Evolutionary conservation across 2,329 filamentous ascomycete species (phyloP).

Genomic region (Hirsutella thompsonii): DNA sequence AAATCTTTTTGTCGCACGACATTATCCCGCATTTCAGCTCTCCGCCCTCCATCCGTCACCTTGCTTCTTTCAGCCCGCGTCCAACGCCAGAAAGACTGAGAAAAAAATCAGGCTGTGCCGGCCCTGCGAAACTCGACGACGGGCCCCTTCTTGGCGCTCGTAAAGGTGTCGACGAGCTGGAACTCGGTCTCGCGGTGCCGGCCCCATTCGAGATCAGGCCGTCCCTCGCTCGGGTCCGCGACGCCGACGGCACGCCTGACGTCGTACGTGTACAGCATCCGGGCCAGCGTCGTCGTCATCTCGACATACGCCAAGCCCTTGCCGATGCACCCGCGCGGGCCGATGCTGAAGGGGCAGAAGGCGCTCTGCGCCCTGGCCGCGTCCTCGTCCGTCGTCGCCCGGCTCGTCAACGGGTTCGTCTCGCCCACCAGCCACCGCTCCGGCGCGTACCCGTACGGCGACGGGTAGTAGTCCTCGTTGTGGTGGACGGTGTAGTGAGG

Average conservation of each 20-base stretch:
- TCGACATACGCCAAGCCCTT: conserved; percentile 58
- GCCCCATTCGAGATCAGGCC: conserved; percentile 34
- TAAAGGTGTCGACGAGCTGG: conserved; percentile 61
- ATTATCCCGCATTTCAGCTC: no score
- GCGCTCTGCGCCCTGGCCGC: conserved; percentile 47
- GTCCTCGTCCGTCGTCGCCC: conserved; percentile 33
- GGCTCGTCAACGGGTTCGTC: conserved; percentile 20
- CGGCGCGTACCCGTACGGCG: conserved; percentile 44
- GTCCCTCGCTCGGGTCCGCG: conserved; percentile 39
- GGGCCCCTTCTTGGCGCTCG: conserved; percentile 58
- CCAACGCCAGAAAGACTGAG: no score
- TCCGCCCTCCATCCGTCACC: no score
- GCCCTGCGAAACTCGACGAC: conserved; percentile 46
- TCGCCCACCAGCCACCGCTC: conserved; percentile 51
- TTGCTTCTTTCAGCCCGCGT: no score
- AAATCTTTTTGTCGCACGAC: no score
- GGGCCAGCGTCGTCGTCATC: conserved; percentile 49
- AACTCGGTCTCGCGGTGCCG: conserved; percentile 47
- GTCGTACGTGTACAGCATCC: conserved; percentile 49
- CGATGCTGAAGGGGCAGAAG: conserved; percentile 63
- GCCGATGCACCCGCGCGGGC: conserved; percentile 58
- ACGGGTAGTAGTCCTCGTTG: conserved; percentile 47
- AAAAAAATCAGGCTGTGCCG: conserved; percentile 9
- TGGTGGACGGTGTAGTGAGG: conserved; percentile 59
- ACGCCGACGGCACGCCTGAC: conserved; percentile 36